Evolutionary conservation across 2,329 filamentous ascomycete species (phyloP), one percentile per base, ranked within the genome.

Genomic region (Metarhizium guizhouense): DNA sequence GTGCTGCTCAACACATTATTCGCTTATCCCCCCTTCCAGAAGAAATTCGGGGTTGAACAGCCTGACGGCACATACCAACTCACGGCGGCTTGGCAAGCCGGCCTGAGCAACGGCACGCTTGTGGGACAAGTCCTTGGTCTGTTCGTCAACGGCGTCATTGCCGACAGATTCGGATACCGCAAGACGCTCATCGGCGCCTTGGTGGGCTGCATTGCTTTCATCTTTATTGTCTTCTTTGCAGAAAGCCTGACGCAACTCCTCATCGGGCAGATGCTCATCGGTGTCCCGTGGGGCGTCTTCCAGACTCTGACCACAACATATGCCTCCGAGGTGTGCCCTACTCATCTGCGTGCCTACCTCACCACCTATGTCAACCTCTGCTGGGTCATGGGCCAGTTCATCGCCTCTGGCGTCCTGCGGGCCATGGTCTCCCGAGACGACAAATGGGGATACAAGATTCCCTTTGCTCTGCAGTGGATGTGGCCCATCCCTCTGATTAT

Each of bases 61-160:
- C 58, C 65, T 1, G 62, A 75, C 32, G 74, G 71, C 1, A 65
- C 60, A 0, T 78, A 78, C 57, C 67, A 79, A 56, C 64, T 82
- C 51, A 72, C 74, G 1, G 74, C 76, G 2, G 67, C 72, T 0
- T 82, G 80, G 80, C 79, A 81, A 62, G 72, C 77, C 2, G 77
- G 73, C 6, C 66, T 82, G 3, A 72, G 70, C 47, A 80, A 79
- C 48, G 78, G 73, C 10, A 70, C 74, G 0, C 68, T 74, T 5
- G 71, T 72, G 2, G 80, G 80, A 11, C 70, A 76, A 55, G 76
- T 82, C 25, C 45, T 81, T 2, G 80, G 80, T 2, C 70, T 80
- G 3, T 72, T 79, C 53, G 34, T 76, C 53, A 77, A 74, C 56
- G 80, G 79, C 14, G 68, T 73, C 56, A 63, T 80, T 6, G 72